Conservation (phyloP, 2,329 filamentous ascomycete genomes). For the Cercospora nicotianae region DNA sequence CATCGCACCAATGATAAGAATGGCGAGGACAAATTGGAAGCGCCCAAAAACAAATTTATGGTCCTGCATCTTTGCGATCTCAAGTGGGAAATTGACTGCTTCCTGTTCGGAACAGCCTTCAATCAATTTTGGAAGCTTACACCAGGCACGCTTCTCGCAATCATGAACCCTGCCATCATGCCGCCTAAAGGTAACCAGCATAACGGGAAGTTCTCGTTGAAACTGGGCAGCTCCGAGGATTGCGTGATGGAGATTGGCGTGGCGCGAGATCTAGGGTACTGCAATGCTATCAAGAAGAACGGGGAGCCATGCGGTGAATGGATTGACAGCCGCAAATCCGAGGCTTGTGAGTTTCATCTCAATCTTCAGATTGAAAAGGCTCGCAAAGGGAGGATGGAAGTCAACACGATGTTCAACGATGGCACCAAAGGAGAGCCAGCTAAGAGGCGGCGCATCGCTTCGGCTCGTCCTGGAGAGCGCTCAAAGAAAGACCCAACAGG, state of each 20-base stretch:
- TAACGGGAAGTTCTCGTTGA: constrained; percentile 80
- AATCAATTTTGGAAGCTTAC: constrained; percentile 92
- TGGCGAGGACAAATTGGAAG: constrained; percentile 52
- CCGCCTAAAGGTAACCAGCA: constrained; percentile 75
- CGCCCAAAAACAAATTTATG: constrained; percentile 79
- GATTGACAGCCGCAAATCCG: constrained; percentile 84
- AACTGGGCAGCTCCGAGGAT: constrained; percentile 82
- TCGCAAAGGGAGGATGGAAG: constrained; percentile 68
- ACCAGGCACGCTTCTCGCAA: constrained; percentile 85
- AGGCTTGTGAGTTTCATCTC: constrained; percentile 91
- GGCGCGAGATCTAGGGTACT: constrained; percentile 83
- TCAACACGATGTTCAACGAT: constrained; percentile 63
- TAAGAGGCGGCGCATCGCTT: constrained; percentile 17
- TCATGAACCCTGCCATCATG: constrained; percentile 89
- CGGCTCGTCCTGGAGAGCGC: constrained; percentile 16
- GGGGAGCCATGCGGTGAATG: constrained; percentile 77
- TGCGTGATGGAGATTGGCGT: constrained; percentile 86
- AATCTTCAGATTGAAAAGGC: constrained; percentile 75
- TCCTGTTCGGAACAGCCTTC: constrained; percentile 87
- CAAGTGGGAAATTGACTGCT: constrained; percentile 87
- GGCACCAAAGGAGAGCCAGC: constrained; percentile 14
- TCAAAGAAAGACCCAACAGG: constrained; percentile 41
- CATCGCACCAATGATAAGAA: constrained; percentile 48
- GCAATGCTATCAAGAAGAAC: constrained; percentile 80
- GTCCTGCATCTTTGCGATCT: constrained; percentile 83